Percentiles rank a stretch among this genome's conserved stretches.
These are phyloP conservation scores for Sugiyamaella neomexicana DNA, from an alignment of 1,139 yeast species.

Conservation along the genomic window DNA sequence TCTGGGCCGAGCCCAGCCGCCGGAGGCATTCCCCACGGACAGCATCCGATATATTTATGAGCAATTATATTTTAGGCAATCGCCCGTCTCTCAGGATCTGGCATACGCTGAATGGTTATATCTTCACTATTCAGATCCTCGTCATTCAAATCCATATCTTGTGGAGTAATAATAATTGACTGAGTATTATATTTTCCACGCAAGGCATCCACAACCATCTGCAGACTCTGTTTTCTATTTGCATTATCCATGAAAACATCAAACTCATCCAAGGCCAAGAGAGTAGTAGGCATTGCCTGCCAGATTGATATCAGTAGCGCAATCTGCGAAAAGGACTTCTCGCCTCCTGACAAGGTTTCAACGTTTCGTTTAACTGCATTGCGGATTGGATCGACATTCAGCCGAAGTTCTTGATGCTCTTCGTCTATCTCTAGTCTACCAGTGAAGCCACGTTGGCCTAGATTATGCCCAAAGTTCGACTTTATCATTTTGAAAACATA, in stretches of 20 bases:
- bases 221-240: conserved; percentile 78
- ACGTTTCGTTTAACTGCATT: conserved; percentile 64
- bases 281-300: conserved; percentile 84
- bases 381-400: conserved; percentile 45
- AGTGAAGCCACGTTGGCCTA: conserved; percentile 60
- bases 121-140: conserved; percentile 61
- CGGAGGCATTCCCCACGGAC: no score
- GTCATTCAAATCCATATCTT: conserved; percentile 67
- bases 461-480: conserved; percentile 30
- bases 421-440: conserved; percentile 71
- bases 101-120: conserved; percentile 71
- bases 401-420: conserved; percentile 42
- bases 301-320: conserved; percentile 86
- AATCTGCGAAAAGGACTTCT: conserved; percentile 89
- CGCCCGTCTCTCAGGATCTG: conserved; percentile 46
- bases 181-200: conserved; percentile 65
- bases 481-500: conserved; percentile 19
- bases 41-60: background rate
- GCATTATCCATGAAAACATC: conserved; percentile 98
- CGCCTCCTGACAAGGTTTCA: conserved; percentile 93
- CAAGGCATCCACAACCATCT: conserved; percentile 69
- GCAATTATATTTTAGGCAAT: background rate
- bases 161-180: conserved; percentile 92
- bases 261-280: conserved; percentile 92
- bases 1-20: no score